Evolutionary conservation across 2,329 filamentous ascomycete species (phyloP).

Genomic region (Pseudogymnoascus sp.): DNA sequence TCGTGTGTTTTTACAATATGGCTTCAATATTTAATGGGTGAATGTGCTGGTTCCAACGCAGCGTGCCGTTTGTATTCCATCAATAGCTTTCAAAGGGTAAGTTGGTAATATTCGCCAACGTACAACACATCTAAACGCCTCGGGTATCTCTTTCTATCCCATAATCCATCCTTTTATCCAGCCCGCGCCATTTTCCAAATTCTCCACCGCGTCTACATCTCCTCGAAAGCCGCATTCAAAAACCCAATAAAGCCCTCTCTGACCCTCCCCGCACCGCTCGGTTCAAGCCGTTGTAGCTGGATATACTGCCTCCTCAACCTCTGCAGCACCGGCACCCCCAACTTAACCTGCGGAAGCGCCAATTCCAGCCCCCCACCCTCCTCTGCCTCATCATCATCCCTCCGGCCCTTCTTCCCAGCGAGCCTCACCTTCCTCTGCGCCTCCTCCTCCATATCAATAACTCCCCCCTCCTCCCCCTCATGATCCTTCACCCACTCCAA

Average conservation of each 20-base stretch:
- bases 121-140: not conserved
- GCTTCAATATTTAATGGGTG: not conserved
- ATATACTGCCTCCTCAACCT: constrained; percentile 71
- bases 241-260: constrained; percentile 58
- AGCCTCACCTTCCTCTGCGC: constrained; percentile 46
- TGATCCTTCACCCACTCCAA: constrained; percentile 61
- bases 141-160: constrained; percentile 1
- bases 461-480: constrained; percentile 49
- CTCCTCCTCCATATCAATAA: constrained; percentile 35
- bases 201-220: constrained; percentile 1
- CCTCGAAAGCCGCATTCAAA: constrained; percentile 55
- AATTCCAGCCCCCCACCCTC: constrained; percentile 46
- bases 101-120: not conserved
- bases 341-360: constrained; percentile 55
- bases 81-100: not conserved
- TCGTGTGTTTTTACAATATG: not conserved
- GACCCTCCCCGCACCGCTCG: constrained; percentile 47
- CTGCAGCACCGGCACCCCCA: constrained; percentile 69
- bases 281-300: constrained; percentile 62
- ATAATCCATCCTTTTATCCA: not conserved
- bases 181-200: not conserved
- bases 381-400: constrained; percentile 17
- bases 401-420: constrained; percentile 44
- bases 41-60: not conserved
- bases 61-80: not conserved